Evolutionary conservation across 192 early-diverging fungal genomes (phyloP).

Genomic region (Coemansia sp.): DNA sequence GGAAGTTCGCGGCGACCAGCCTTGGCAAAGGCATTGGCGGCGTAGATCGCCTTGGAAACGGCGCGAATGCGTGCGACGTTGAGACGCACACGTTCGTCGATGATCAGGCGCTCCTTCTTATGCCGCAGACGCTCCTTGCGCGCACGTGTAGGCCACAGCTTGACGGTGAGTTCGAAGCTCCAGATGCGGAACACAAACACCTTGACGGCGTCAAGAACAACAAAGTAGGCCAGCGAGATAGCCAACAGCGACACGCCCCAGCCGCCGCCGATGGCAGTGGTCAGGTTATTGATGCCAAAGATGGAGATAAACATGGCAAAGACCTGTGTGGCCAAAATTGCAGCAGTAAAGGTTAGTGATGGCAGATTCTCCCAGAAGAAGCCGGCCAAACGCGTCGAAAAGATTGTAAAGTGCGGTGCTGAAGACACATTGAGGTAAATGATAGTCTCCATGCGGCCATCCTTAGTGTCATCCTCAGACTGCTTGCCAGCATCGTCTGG

Average conservation of each 20-base stretch:
- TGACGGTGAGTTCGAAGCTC: constrained; percentile 90
- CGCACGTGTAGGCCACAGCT: constrained; percentile 68
- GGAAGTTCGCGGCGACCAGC: constrained; percentile 21
- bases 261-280: constrained; percentile 65
- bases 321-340: constrained; percentile 86
- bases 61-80: constrained; percentile 49
- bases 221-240: constrained; percentile 78
- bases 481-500: constrained; percentile 42
- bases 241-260: constrained; percentile 74
- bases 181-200: constrained; percentile 80
- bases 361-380: constrained; percentile 90
- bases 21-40: constrained; percentile 32
- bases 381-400: constrained; percentile 83
- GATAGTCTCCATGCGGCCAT: constrained; percentile 71
- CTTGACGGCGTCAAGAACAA: constrained; percentile 89
- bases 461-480: constrained; percentile 49
- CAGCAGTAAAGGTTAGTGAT: constrained; percentile 72
- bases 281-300: constrained; percentile 62
- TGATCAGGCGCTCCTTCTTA: constrained; percentile 53
- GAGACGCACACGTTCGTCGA: constrained; percentile 51
- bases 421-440: constrained; percentile 94
- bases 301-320: constrained; percentile 84
- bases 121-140: constrained; percentile 63
- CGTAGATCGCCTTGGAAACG: constrained; percentile 41
- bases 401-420: constrained; percentile 91